Evolutionary conservation across 164 flowering plant species (phyloP).

Genomic region (Warburgia ugandensis): DNA sequence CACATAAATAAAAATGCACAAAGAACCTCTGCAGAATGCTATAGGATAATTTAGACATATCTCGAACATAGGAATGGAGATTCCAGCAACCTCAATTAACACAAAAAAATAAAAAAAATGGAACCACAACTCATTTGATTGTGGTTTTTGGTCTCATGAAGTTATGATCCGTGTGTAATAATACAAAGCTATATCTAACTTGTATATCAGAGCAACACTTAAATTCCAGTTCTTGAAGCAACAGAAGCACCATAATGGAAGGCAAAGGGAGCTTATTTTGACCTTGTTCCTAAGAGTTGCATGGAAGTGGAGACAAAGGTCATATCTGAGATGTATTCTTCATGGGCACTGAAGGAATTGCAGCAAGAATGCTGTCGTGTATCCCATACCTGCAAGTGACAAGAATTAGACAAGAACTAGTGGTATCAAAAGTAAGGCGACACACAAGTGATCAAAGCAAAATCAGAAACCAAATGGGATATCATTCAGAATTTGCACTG

Average conservation of each 20-base stretch:
- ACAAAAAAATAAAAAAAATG: no score
- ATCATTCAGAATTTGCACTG: no score
- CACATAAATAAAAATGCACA: no score
- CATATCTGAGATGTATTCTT: conserved; percentile 79
- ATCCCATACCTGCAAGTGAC: conserved; percentile 67
- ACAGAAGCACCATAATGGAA: neutral
- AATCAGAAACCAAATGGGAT: no score
- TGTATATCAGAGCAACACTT: neutral
- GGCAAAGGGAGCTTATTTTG: neutral
- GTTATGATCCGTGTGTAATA: neutral
- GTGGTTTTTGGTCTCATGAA: neutral
- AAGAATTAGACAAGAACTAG: neutral
- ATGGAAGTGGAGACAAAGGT: conserved; percentile 59
- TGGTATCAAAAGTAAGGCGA: neutral
- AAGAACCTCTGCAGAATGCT: no score
- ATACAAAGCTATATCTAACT: neutral
- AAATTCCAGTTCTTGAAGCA: neutral
- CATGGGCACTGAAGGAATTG: conserved; percentile 57
- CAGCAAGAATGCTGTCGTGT: conserved; percentile 76
- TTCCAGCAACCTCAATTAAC: no score
- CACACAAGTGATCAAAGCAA: neutral
- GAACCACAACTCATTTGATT: neutral
- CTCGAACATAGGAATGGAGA: no score
- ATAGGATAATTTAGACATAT: no score
- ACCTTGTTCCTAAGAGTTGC: conserved; percentile 16